Percentiles rank a stretch among this genome's conserved stretches.
Evolutionary conservation across 176 grass and related monocot species (phyloP).

Genomic region (Rhynchospora breviuscula): DNA sequence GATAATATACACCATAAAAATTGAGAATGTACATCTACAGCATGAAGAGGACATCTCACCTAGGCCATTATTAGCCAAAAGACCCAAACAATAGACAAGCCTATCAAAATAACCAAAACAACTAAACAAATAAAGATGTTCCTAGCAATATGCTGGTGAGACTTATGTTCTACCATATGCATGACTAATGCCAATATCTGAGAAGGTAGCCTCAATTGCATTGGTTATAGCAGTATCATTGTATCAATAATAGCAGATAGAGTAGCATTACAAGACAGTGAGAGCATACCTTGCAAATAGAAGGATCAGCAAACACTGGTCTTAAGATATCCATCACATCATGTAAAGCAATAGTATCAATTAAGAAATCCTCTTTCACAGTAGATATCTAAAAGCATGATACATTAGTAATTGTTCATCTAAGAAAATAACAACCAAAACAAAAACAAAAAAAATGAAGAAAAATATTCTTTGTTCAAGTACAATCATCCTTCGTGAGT

Average conservation of each 20-base stretch:
- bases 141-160: background rate
- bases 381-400: conserved; percentile 61
- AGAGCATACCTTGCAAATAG: conserved; percentile 64
- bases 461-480: background rate
- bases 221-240: background rate
- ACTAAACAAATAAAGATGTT: conserved; percentile 6
- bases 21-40: background rate
- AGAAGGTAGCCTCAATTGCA: background rate
- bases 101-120: background rate
- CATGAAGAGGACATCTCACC: background rate
- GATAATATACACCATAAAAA: background rate
- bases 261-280: conserved; percentile 23
- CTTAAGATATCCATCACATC: conserved; percentile 64
- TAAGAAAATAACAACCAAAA: background rate
- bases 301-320: conserved; percentile 65
- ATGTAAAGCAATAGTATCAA: conserved; percentile 90
- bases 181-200: background rate
- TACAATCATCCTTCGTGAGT: background rate
- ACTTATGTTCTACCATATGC: background rate
- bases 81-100: background rate
- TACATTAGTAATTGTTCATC: background rate
- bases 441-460: background rate
- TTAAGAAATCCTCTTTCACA: conserved; percentile 69
- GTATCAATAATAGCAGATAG: background rate
- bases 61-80: background rate